phyloP scores from a whole-genome alignment of 495 filamentous ascomycete species.

The Filosporella fistucella region DNA sequence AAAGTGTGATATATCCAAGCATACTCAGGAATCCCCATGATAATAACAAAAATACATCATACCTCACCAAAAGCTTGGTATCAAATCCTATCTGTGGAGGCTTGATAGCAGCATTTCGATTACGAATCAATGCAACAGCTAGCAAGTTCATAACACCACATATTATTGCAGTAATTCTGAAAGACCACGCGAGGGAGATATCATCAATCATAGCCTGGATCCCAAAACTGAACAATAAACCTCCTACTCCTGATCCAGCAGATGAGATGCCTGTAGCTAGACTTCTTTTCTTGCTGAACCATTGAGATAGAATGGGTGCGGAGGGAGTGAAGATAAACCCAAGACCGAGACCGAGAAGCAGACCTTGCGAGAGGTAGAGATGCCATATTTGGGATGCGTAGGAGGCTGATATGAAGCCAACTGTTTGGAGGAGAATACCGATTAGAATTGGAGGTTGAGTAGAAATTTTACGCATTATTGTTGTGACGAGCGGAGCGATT shows the following conservation, averaged over 20 bases:
- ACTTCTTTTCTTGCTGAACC: conserved; percentile 68
- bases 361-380: conserved; percentile 69
- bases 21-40: conserved; percentile 67
- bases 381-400: conserved; percentile 68
- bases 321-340: conserved; percentile 72
- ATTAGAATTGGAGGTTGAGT: conserved; percentile 47
- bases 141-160: conserved; percentile 52
- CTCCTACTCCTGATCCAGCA: conserved; percentile 69
- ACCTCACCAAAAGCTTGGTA: conserved; percentile 51
- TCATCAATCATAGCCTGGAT: conserved; percentile 57
- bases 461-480: conserved; percentile 32
- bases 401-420: conserved; percentile 59
- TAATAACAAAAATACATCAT: conserved; percentile 59
- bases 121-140: conserved; percentile 53
- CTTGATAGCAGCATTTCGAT: conserved; percentile 64
- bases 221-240: conserved; percentile 54
- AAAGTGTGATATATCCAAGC: conserved; percentile 66
- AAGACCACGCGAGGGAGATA: conserved; percentile 58
- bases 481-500: conserved; percentile 58
- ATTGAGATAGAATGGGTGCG: conserved; percentile 69
- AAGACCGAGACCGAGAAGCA: conserved; percentile 71
- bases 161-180: conserved; percentile 60
- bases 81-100: conserved; percentile 61
- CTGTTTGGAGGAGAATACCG: conserved; percentile 55
- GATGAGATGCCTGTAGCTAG: conserved; percentile 71